Percentiles rank a stretch among this genome's conserved stretches.
Conservation (phyloP, 1,139 yeast species). For the Nakaseomyces delphensis region DNA sequence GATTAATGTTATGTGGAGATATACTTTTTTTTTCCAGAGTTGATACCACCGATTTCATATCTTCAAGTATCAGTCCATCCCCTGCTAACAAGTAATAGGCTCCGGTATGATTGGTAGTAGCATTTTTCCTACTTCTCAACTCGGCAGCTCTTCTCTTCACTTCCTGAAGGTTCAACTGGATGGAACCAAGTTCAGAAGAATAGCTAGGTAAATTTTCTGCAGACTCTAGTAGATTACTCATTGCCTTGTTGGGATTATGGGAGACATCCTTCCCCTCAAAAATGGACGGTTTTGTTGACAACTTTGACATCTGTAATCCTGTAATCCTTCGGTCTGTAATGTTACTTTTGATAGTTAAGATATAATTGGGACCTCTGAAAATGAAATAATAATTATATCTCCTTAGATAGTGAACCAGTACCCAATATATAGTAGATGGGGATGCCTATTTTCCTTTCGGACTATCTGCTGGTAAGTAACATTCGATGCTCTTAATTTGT, state of each 20-base stretch:
- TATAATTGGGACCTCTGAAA: no score
- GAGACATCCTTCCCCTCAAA: background rate
- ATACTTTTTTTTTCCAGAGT: constrained; percentile 24
- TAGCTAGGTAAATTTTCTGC: constrained; percentile 23
- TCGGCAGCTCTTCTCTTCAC: constrained; percentile 61
- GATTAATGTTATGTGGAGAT: constrained; percentile 16
- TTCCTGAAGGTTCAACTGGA: constrained; percentile 53
- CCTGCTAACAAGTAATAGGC: constrained; percentile 89
- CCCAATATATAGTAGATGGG: no score
- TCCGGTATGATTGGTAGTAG: constrained; percentile 50
- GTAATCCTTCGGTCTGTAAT: no score
- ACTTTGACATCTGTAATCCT: constrained; percentile 1
- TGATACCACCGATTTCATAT: constrained; percentile 52
- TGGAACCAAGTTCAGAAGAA: constrained; percentile 29
- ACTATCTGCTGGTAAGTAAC: no score
- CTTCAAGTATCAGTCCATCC: constrained; percentile 83
- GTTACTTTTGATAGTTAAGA: no score
- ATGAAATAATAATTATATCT: no score
- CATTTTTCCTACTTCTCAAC: constrained; percentile 40
- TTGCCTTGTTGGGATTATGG: background rate
- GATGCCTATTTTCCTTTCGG: no score
- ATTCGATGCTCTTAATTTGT: no score
- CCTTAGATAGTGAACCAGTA: no score
- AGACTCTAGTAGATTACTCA: background rate
- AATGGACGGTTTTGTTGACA: background rate